Conservation (phyloP, 2,329 filamentous ascomycete species). For the Claviceps purpurea region DNA sequence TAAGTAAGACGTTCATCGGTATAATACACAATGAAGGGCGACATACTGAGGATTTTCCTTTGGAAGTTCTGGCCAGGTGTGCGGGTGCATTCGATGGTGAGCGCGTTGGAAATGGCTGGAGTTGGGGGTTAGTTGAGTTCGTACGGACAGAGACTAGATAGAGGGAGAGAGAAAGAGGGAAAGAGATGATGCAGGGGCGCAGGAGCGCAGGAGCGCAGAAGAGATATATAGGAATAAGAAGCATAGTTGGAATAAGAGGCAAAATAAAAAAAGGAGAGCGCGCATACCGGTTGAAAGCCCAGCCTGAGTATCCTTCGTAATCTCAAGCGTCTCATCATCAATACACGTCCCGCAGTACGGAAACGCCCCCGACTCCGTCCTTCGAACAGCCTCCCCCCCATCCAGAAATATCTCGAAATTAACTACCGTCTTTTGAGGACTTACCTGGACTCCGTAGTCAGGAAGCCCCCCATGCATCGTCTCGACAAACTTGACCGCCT, state of each 20-base stretch:
- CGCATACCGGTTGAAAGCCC: constrained; percentile 11
- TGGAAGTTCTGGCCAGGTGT: constrained; percentile 65
- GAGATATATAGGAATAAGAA: too few relatives aligned
- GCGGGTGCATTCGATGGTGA: constrained; percentile 67
- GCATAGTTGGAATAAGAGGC: background rate
- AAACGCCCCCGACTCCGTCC: constrained; percentile 38
- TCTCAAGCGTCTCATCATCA: constrained; percentile 58
- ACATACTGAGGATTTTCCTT: constrained; percentile 59
- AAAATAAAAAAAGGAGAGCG: background rate
- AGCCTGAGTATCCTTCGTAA: constrained; percentile 52
- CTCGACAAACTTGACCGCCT: constrained; percentile 61
- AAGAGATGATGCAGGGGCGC: background rate
- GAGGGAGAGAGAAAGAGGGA: background rate
- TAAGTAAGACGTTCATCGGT: background rate
- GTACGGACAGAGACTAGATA: background rate
- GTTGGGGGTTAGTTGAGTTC: background rate
- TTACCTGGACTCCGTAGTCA: constrained; percentile 69
- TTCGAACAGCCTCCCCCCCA: constrained; percentile 34
- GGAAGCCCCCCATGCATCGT: constrained; percentile 69
- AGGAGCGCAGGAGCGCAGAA: background rate
- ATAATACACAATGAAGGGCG: background rate
- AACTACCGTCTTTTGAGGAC: constrained; percentile 62
- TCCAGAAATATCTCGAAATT: constrained; percentile 62
- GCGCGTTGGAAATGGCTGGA: constrained; percentile 44
- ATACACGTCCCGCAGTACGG: constrained; percentile 82